These are phyloP conservation scores for Mortierella sp. DNA, from an alignment of 371 early-diverging fungal species.

Conservation along the genomic window DNA sequence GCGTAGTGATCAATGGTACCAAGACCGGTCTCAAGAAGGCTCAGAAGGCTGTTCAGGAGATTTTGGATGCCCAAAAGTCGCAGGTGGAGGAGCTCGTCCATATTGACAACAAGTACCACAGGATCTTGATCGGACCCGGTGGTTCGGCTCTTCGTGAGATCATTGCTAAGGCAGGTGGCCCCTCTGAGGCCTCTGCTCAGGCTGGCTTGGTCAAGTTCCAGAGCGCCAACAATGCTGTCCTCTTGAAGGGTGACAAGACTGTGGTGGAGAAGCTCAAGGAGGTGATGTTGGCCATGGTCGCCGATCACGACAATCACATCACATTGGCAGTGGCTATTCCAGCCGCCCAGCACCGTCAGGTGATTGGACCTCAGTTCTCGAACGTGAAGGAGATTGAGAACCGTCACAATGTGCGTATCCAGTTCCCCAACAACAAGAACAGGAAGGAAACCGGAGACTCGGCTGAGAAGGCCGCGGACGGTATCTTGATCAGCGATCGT, in stretches of 20 bases:
- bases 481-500: constrained; percentile 24
- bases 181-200: constrained; percentile 54
- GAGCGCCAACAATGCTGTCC: constrained; percentile 56
- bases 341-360: constrained; percentile 62
- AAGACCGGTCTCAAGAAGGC: constrained; percentile 62
- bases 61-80: constrained; percentile 63
- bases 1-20: constrained; percentile 70
- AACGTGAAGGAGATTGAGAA: constrained; percentile 64
- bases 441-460: constrained; percentile 30
- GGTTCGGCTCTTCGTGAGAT: constrained; percentile 77
- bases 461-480: constrained; percentile 16
- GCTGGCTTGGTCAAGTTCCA: constrained; percentile 67
- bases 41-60: constrained; percentile 59
- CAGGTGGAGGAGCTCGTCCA: constrained; percentile 59
- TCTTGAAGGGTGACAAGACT: constrained; percentile 62
- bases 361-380: constrained; percentile 75
- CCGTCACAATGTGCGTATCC: constrained; percentile 64
- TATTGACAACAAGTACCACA: constrained; percentile 76
- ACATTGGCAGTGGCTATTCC: constrained; percentile 62
- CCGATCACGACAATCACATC: constrained; percentile 55
- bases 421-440: constrained; percentile 60
- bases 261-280: constrained; percentile 63
- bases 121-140: constrained; percentile 80
- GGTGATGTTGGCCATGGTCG: constrained; percentile 61
- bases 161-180: constrained; percentile 72